Conservation (phyloP, 768 basidiomycete species). For the Boletus rubescentipes region DNA sequence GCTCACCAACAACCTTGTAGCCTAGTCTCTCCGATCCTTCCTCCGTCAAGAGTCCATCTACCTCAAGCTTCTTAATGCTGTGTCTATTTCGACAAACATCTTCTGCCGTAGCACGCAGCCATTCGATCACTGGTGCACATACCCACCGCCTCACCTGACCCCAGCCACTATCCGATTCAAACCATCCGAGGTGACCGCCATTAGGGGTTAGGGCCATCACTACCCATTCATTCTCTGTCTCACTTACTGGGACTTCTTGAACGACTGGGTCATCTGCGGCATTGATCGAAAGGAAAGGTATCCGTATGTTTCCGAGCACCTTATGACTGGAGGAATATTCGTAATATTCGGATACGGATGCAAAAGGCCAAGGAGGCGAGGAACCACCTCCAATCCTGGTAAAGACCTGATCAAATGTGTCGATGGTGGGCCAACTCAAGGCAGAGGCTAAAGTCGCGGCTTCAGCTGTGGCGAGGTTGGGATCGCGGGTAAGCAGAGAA, state of each 20-base stretch:
- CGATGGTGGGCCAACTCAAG: constrained; percentile 53
- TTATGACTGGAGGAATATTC: constrained; percentile 58
- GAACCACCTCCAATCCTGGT: constrained; percentile 72
- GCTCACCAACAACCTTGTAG: constrained; percentile 55
- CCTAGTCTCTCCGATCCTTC: constrained; percentile 55
- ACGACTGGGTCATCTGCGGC: constrained; percentile 79
- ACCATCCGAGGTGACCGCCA: constrained; percentile 87
- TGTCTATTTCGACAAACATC: constrained; percentile 42
- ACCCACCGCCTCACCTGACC: constrained; percentile 54
- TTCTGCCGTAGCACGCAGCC: constrained; percentile 59
- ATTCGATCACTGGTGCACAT: constrained; percentile 69
- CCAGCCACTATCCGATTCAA: constrained; percentile 47
- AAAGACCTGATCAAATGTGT: constrained; percentile 60
- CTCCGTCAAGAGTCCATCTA: constrained; percentile 63
- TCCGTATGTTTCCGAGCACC: constrained; percentile 54
- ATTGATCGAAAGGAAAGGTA: constrained; percentile 77
- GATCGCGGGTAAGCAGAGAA: constrained; percentile 45
- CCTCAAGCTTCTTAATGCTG: constrained; percentile 39
- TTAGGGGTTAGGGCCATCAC: constrained; percentile 58
- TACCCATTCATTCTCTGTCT: constrained; percentile 51
- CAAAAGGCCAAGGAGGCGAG: constrained; percentile 52
- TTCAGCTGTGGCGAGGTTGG: constrained; percentile 50
- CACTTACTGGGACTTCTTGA: constrained; percentile 56
- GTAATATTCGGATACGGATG: constrained; percentile 47
- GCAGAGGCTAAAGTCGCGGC: constrained; percentile 45